phyloP scores from a whole-genome alignment of 1,284 basidiomycete genomes.

The Sphagnurus paluster region DNA sequence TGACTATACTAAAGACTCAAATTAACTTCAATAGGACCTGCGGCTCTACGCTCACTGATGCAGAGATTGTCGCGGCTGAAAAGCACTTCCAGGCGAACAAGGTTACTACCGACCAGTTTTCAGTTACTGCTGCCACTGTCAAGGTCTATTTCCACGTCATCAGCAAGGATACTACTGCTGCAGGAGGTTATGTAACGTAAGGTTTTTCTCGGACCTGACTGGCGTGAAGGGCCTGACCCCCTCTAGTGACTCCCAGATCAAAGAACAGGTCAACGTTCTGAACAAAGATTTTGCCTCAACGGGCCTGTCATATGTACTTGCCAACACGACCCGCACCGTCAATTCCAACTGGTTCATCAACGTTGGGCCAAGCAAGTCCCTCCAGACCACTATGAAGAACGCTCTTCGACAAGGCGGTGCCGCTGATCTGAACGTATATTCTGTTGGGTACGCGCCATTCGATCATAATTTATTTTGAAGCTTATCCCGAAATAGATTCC shows the following conservation, averaged over 20 bases:
- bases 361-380: conserved; percentile 33
- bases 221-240: neutral
- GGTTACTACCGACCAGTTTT: conserved; percentile 5
- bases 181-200: conserved; percentile 16
- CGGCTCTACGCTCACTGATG: conserved; percentile 13
- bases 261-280: conserved; percentile 37
- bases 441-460: conserved; percentile 25
- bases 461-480: no score
- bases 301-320: conserved; percentile 40
- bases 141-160: conserved; percentile 20
- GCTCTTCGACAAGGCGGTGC: conserved; percentile 40
- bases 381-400: conserved; percentile 47
- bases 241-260: conserved; percentile 33
- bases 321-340: conserved; percentile 36
- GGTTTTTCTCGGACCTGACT: neutral
- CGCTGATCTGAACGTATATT: conserved; percentile 42
- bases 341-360: conserved; percentile 44
- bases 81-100: conserved; percentile 19
- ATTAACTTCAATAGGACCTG: conserved; percentile 13
- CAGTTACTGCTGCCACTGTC: conserved; percentile 1
- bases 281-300: conserved; percentile 39
- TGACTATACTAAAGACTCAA: neutral
- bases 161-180: conserved; percentile 1
- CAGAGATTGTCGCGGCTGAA: conserved; percentile 17
- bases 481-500: conserved; percentile 13